Evolutionary conservation across 2,329 filamentous ascomycete genomes (phyloP).

Genomic region (Claviceps sp.): DNA sequence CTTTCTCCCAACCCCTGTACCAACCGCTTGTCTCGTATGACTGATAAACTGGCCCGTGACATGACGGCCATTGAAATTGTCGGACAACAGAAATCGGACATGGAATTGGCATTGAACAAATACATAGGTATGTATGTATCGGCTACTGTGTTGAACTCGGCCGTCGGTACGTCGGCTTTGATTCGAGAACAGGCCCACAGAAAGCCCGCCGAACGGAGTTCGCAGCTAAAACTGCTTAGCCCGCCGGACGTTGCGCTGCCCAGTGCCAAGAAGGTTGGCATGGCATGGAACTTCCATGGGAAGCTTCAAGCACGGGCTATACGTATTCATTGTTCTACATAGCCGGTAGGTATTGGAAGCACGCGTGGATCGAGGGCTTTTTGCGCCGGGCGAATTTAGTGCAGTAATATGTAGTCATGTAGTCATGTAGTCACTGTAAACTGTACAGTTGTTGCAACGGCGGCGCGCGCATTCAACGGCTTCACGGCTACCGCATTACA

Average conservation of each 20-base stretch:
- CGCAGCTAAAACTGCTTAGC: neutral
- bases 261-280: neutral
- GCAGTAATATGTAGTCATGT: too few relatives aligned
- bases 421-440: neutral
- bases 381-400: too few relatives aligned
- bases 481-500: neutral
- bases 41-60: neutral
- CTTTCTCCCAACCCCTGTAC: neutral
- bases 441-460: neutral
- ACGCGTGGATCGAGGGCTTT: too few relatives aligned
- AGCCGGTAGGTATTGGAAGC: too few relatives aligned
- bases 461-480: neutral
- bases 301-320: neutral
- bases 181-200: neutral
- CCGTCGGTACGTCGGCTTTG: neutral
- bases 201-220: neutral
- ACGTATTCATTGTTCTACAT: too few relatives aligned
- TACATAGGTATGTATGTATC: neutral
- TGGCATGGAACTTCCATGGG: neutral
- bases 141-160: conserved; percentile 1
- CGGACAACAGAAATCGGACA: neutral
- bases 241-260: neutral
- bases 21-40: neutral
- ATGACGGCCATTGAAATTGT: neutral
- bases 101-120: neutral